Base-by-base conservation (phyloP, 106 monocot species). In the Alisma plantagoaquatica region DNA sequence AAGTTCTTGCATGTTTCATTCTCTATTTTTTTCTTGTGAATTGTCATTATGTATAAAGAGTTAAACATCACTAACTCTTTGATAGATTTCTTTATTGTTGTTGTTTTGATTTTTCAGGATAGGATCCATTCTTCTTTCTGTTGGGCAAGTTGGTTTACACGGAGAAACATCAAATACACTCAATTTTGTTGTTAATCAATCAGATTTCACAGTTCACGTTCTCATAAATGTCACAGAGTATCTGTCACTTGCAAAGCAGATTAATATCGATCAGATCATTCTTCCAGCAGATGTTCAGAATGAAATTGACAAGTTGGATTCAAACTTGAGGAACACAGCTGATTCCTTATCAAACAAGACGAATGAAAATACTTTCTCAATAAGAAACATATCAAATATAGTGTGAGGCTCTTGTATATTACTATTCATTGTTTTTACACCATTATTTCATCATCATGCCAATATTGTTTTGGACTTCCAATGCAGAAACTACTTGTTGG, bases 151-250 rank as follows among this genome's bases (percentile, higher is more conserved):
- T 69, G 68, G 82, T 71, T 86, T 92, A 56, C 77, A 75, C 53
- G 43, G 63, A 0, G 86, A 92, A 71, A 78, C 71, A 20, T 32
- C 79, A 24, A 49, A 62, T 58, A 92, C 91, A 9, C 58, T 92
- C 45, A 67, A 46, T 61, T 92, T 70, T 76, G 86, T 92, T 10
- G 73, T 86, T 4, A 86, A 79, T 42, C 91, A 86, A 54, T 86
- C 91, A 61, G 91, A 86, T 70, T 86, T 79, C 46, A 82, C 80
- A 0, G 76, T 86, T 44, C 81, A 92, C 52, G 79, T 77, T 16
- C 70, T 92, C 35, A 75, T 35, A 57, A 86, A 92, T 53, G 86
- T 92, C 35, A 92, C 91, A 4, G 78, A 78, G 46, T 92, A 68
- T 67, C 54, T 92, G 26, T 70, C 70, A 31, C 70, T 76, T 63